phyloP scores from a whole-genome alignment of 805 yeast genomes.

The Lipomyces chichibuensis region DNA sequence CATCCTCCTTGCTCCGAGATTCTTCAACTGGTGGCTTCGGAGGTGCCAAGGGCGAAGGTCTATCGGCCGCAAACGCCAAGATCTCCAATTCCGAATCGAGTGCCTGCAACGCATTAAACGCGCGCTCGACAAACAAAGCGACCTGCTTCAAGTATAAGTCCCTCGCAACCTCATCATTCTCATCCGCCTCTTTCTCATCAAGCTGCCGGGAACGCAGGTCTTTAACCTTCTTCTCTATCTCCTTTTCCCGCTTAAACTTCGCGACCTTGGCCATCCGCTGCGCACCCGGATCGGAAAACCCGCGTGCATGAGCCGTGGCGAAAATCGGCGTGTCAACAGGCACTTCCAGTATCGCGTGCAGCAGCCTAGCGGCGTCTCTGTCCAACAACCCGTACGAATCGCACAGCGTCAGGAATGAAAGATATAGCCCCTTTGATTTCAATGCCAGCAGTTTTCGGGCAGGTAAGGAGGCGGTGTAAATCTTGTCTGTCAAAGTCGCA shows the following conservation, averaged over 20 bases:
- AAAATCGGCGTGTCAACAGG: conserved; percentile 23
- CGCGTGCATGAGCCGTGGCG: conserved; percentile 10
- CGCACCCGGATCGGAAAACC: conserved; percentile 45
- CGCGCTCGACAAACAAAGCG: conserved; percentile 53
- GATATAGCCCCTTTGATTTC: conserved; percentile 22
- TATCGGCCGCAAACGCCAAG: conserved; percentile 46
- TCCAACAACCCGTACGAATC: conserved; percentile 27
- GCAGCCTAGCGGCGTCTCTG: conserved; percentile 5
- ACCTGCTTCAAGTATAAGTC: conserved; percentile 60
- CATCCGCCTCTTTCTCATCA: conserved; percentile 29
- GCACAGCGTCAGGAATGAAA: conserved; percentile 20
- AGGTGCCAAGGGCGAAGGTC: conserved; percentile 34
- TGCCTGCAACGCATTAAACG: conserved; percentile 62
- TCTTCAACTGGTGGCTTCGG: conserved; percentile 27
- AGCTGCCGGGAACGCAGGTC: conserved; percentile 40
- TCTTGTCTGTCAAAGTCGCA: conserved; percentile 49
- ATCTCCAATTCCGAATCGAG: conserved; percentile 68
- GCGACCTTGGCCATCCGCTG: conserved; percentile 74
- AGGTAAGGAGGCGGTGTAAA: conserved; percentile 15
- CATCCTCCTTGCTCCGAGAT: conserved; percentile 42
- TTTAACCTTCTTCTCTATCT: conserved; percentile 51
- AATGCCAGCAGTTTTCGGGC: conserved; percentile 27
- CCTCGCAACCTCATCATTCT: conserved; percentile 68
- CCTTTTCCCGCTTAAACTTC: conserved; percentile 63
- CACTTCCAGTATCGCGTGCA: conserved; percentile 19